Evolutionary conservation across 495 filamentous ascomycete genomes (phyloP).

Genomic region (Cladorrhinum samala): DNA sequence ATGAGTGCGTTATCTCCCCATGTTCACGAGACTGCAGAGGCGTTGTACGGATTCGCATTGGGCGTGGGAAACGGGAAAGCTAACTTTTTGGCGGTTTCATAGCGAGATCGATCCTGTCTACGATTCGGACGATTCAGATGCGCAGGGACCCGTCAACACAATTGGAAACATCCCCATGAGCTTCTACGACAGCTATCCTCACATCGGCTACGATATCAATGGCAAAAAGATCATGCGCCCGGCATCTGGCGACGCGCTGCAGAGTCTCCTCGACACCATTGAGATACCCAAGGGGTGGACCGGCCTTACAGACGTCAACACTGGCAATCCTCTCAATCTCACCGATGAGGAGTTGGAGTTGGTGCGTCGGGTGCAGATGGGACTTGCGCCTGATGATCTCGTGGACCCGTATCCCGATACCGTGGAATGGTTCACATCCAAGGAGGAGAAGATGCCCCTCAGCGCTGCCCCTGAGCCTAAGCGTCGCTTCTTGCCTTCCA

Average conservation of each 20-base stretch:
- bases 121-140: conserved; percentile 89
- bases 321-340: conserved; percentile 84
- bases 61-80: no score
- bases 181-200: conserved; percentile 89
- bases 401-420: conserved; percentile 90
- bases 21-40: neutral
- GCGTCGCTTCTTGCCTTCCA: conserved; percentile 92
- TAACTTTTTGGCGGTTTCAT: no score
- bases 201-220: conserved; percentile 98
- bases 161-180: conserved; percentile 91
- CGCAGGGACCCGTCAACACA: conserved; percentile 72
- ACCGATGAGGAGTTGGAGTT: conserved; percentile 74
- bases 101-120: conserved; percentile 88
- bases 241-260: conserved; percentile 86
- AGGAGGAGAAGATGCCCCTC: conserved; percentile 87
- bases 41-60: neutral
- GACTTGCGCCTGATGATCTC: conserved; percentile 78
- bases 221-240: conserved; percentile 96
- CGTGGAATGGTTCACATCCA: conserved; percentile 87
- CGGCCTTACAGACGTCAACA: conserved; percentile 85
- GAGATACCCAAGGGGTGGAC: conserved; percentile 99
- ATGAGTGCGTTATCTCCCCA: conserved; percentile 37
- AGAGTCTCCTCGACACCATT: conserved; percentile 91
- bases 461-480: conserved; percentile 95
- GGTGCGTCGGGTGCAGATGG: conserved; percentile 81